Base-by-base conservation (phyloP, 1,284 basidiomycete genomes). In the Fomitopsis schrenkii region DNA sequence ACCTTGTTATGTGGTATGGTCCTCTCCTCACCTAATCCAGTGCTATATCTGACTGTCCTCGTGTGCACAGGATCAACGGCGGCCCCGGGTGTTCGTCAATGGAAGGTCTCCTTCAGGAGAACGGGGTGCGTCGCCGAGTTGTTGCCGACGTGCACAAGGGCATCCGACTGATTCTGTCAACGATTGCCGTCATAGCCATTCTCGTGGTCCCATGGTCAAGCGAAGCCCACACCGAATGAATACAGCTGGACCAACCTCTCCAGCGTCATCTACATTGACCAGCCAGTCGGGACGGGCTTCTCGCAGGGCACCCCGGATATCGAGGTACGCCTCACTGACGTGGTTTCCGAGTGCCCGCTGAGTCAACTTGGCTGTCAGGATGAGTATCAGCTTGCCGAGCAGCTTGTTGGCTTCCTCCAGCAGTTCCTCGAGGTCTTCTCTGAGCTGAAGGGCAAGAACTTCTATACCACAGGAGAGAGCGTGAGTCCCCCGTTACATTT, bases 241-340 rank as follows among this genome's bases (percentile, higher is more conserved):
- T 84, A 83, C 70, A 88, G 88, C 68, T 94, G 91, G 91, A 91
- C 89, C 1, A 93, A 94, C 68, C 76, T 93, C 35, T 89, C 88
- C 1, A 90, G 86, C 62, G 76, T 93, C 22, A 75, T 94, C 14
- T 94, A 83, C 80, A 82, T 94, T 5, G 92, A 95, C 68, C 93
- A 95, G 67, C 93, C 93, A 0, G 85, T 93, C 33, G 89, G 90
- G 5, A 93, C 90, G 0, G 93, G 93, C 1, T 94, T 88, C 71
- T 88, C 88, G 0, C 85, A 87, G 65, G 93, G 93, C 6, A 80
- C 68, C 7, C 88, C 90, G 1, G 83, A 87, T 62, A 87, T 87
- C 61, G 77, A 67, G 61, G 86, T 87, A 63, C 36, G 74, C 63
- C 33, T 46, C 45, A 19, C 30, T 36, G 40, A 14, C 22, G 62